A percentile compares a stretch with the other conserved stretches of the same genome.
Evolutionary conservation across 2,329 filamentous ascomycete genomes (phyloP).

Genomic region (Shiraia sp.): DNA sequence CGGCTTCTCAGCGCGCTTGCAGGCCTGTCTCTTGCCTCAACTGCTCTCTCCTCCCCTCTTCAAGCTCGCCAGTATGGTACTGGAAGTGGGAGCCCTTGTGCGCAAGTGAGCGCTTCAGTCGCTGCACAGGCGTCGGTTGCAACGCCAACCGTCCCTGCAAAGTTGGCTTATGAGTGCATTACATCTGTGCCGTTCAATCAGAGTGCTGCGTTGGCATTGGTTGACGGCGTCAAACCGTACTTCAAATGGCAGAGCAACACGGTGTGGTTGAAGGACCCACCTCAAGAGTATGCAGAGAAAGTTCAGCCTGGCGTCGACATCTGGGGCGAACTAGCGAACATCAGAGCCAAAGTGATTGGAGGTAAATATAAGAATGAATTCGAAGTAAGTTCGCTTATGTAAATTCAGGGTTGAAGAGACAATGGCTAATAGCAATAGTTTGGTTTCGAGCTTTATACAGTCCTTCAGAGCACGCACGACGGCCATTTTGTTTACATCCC

Average conservation of each 20-base stretch:
- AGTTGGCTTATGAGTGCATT: slow-evolving; percentile 52
- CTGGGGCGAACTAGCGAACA: slow-evolving; percentile 43
- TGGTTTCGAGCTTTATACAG: slow-evolving; percentile 35
- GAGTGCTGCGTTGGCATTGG: slow-evolving; percentile 44
- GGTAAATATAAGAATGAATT: slow-evolving; percentile 48
- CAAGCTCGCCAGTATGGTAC: slow-evolving; percentile 33
- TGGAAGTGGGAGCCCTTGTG: slow-evolving; percentile 28
- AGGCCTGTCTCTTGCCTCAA: slow-evolving; percentile 30
- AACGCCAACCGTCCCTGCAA: slow-evolving; percentile 47
- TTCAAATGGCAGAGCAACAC: slow-evolving; percentile 53
- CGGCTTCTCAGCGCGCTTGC: slow-evolving; percentile 23
- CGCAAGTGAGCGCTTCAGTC: slow-evolving; percentile 33
- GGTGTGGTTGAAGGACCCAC: slow-evolving; percentile 51
- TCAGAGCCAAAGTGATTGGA: slow-evolving; percentile 44
- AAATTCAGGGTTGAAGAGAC: no score
- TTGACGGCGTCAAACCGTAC: slow-evolving; percentile 51
- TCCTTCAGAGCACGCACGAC: slow-evolving; percentile 63
- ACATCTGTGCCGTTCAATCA: slow-evolving; percentile 52
- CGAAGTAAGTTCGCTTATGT: slow-evolving; percentile 25
- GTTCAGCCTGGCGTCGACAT: slow-evolving; percentile 51
- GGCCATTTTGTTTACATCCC: slow-evolving; percentile 65
- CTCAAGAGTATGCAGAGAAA: slow-evolving; percentile 51
- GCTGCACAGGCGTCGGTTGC: slow-evolving; percentile 28
- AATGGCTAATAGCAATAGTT: slow-evolving; percentile 26
- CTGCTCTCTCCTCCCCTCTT: slow-evolving; percentile 31